Base-by-base conservation (phyloP, 768 basidiomycete species). In the Termitomyces sp. region DNA sequence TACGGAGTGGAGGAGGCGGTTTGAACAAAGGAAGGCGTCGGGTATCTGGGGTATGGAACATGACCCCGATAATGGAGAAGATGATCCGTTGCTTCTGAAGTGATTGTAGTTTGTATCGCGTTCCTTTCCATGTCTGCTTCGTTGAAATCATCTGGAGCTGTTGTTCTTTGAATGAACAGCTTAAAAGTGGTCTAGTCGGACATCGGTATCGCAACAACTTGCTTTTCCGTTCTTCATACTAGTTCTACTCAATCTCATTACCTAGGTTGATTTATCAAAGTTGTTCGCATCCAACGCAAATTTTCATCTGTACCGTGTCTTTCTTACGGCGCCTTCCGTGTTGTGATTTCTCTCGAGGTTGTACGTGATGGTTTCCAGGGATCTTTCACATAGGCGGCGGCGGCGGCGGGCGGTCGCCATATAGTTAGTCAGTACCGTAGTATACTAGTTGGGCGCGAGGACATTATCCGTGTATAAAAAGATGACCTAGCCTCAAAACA, bases 71-170 rank as follows among this genome's bases (percentile, higher is more conserved):
- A 55, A 66, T 36, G 65, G 63, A 42, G 49, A 61, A 34, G 61
- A 64, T 37, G 66, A 67, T 39, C 61, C 60, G 15, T 59, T 67
- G 54, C 58, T 67, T 39, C 50, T 67, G 34, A 49, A 55, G 44
- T 61, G 37, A 60, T 47, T 31, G n/a, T 46, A 37, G 33, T 46
- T 15, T 30, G 6, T 49, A 18, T 57, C 16, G 27, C 27, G 31
- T 41, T 8, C 6, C 27, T 27, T n/a, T 30, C 8, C 16, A 8
- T 20, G 36, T 41, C 30, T 41, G 27, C 36, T 57, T 37, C 30
- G 20, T 36, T 30, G 30, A 39, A 31, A 39, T 39, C 3, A 12
- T 36, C 13, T 16, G 9, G 16, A 18, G 6, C 9, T 15, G 18
- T 46, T 44, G n/a, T n/a, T 46, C 13, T 31, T 1, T 8, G 3